Evolutionary conservation across 192 early-diverging fungal genomes (phyloP).

Genomic region (Kappamyces sp.): DNA sequence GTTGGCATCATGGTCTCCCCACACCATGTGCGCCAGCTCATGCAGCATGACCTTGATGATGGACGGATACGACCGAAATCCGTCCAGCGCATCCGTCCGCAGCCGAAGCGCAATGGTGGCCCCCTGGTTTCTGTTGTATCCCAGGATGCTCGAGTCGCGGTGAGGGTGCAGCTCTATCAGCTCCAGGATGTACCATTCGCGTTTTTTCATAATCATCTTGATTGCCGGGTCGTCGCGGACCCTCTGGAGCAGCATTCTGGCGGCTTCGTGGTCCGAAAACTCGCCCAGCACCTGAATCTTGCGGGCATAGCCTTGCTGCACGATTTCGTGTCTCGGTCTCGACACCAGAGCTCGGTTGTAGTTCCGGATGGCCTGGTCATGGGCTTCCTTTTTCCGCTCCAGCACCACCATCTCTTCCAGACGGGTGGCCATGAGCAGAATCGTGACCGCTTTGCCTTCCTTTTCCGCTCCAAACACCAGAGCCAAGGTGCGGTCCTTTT

Average conservation of each 20-base stretch:
- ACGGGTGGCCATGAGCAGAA: no score
- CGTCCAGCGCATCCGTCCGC: slow-evolving; percentile 69
- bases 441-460: no score
- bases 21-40: slow-evolving; percentile 68
- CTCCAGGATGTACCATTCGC: slow-evolving; percentile 60
- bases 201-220: slow-evolving; percentile 31
- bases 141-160: slow-evolving; percentile 56
- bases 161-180: slow-evolving; percentile 66
- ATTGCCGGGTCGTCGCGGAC: slow-evolving; percentile 60
- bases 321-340: background rate
- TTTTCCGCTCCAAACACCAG: no score
- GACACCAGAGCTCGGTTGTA: background rate
- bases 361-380: background rate
- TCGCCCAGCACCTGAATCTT: slow-evolving; percentile 46
- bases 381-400: background rate
- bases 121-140: slow-evolving; percentile 64
- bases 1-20: slow-evolving; percentile 58
- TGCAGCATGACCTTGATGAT: slow-evolving; percentile 68
- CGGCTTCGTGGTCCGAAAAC: slow-evolving; percentile 46
- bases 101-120: slow-evolving; percentile 66
- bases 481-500: no score
- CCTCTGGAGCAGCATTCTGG: slow-evolving; percentile 54
- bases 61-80: slow-evolving; percentile 66
- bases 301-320: background rate
- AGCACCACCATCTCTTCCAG: no score